A percentile compares a stretch with the other conserved stretches of the same genome.
Evolutionary conservation across 441 rosid species (phyloP).

Genomic region (Melianthus villosus): DNA sequence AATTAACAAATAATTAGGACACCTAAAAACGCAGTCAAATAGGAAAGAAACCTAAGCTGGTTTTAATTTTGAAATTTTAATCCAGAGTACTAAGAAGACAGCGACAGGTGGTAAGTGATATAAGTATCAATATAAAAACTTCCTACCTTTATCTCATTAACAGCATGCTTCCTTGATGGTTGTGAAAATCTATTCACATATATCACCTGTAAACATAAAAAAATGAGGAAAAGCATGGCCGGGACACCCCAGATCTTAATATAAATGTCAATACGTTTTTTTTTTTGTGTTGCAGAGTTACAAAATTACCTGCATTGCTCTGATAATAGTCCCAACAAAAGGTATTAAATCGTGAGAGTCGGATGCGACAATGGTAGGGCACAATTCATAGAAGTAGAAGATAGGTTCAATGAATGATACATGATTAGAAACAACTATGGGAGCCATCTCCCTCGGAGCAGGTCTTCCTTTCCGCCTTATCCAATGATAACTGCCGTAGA

Average conservation of each 20-base stretch:
- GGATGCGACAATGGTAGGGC: conserved; percentile 83
- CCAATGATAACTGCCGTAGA: conserved; percentile 72
- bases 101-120: no score
- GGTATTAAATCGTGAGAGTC: conserved; percentile 91
- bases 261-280: no score
- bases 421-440: conserved; percentile 84
- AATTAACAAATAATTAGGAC: no score
- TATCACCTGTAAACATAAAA: conserved; percentile 53
- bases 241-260: neutral
- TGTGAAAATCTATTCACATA: conserved; percentile 83
- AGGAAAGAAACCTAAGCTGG: no score
- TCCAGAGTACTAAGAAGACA: no score
- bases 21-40: no score
- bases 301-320: conserved; percentile 80
- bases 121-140: conserved; percentile 19
- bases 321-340: conserved; percentile 84
- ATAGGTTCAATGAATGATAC: conserved; percentile 85
- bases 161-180: conserved; percentile 76
- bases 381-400: conserved; percentile 78
- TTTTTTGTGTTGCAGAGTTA: neutral
- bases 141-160: conserved; percentile 82
- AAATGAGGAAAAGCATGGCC: neutral
- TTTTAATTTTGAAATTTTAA: no score
- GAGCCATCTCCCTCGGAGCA: conserved; percentile 73
- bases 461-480: conserved; percentile 80